Evolutionary conservation across 768 basidiomycete species (phyloP).

Genomic region (Trametes maxima): DNA sequence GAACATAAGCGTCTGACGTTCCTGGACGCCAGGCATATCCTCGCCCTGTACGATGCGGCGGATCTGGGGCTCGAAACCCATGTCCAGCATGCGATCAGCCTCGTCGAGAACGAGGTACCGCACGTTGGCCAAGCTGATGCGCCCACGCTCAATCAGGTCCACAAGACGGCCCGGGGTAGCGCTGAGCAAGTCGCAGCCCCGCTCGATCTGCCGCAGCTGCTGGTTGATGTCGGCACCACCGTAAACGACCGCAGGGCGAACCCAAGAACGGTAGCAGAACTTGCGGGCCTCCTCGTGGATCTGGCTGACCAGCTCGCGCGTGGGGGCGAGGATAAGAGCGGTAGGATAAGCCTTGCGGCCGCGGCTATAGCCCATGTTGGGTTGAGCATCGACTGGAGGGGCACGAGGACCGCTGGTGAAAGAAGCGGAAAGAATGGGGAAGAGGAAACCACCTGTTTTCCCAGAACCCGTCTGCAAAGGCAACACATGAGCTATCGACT

Average conservation of each 20-base stretch:
- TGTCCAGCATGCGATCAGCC: conserved; percentile 99
- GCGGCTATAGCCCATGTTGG: conserved; percentile 56
- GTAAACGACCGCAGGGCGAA: conserved; percentile 97
- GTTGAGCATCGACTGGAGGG: conserved; percentile 56
- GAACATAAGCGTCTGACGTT: conserved; percentile 99
- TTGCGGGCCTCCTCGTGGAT: conserved; percentile 99
- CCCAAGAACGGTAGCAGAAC: conserved; percentile 99
- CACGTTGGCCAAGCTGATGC: conserved; percentile 95
- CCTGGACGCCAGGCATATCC: conserved; percentile 93
- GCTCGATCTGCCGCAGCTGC: conserved; percentile 92
- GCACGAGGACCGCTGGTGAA: conserved; percentile 81
- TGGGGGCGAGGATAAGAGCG: conserved; percentile 96
- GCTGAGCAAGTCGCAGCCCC: conserved; percentile 94
- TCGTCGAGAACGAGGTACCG: conserved; percentile 98
- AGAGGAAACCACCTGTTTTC: conserved; percentile 98
- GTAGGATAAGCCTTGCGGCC: conserved; percentile 93
- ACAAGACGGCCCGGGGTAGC: conserved; percentile 99
- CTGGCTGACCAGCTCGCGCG: conserved; percentile 97
- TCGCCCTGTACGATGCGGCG: conserved; percentile 96
- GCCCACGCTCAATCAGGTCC: conserved; percentile 96
- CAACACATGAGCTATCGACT: conserved; percentile 26
- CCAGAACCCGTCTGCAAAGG: conserved; percentile 92
- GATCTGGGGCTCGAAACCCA: conserved; percentile 99
- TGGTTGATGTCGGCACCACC: conserved; percentile 98
- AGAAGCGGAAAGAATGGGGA: conserved; percentile 95